A percentile compares a stretch with the other conserved stretches of the same genome.
These are phyloP conservation scores for Picea abies DNA, from an alignment of 83 land plant genomes.

Conservation along the genomic window DNA sequence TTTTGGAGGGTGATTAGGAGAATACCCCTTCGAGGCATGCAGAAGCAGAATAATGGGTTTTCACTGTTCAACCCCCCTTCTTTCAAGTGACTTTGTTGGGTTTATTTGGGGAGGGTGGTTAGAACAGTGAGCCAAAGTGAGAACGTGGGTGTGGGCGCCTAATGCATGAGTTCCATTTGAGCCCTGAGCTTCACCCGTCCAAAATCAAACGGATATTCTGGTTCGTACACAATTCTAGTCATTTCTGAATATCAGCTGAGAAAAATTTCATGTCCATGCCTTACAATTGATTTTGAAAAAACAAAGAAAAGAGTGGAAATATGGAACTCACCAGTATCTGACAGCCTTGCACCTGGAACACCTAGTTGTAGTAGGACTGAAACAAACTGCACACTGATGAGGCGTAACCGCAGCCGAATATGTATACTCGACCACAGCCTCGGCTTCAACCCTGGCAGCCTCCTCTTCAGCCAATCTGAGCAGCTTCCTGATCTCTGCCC, in stretches of 20 bases:
- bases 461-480: constrained; percentile 58
- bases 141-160: no score
- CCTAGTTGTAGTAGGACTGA: constrained; percentile 58
- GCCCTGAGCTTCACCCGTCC: no score
- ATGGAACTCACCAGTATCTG: constrained; percentile 69
- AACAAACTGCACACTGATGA: constrained; percentile 62
- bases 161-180: no score
- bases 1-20: no score
- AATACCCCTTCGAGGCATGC: no score
- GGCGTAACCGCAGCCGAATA: not conserved
- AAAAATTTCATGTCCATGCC: not conserved
- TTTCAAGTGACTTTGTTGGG: no score
- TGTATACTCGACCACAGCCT: constrained; percentile 27
- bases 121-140: no score
- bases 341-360: constrained; percentile 87
- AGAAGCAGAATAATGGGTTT: no score
- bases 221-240: not conserved
- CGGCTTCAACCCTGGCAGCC: constrained; percentile 58
- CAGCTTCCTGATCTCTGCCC: constrained; percentile 58
- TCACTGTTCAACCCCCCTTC: no score
- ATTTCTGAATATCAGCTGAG: not conserved
- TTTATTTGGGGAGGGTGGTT: no score
- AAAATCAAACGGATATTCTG: not conserved
- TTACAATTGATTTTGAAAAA: no score
- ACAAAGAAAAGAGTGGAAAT: not conserved